These are phyloP conservation scores for Penicillium sp. DNA, from an alignment of 2,329 filamentous ascomycete species.

Conservation along the genomic window DNA sequence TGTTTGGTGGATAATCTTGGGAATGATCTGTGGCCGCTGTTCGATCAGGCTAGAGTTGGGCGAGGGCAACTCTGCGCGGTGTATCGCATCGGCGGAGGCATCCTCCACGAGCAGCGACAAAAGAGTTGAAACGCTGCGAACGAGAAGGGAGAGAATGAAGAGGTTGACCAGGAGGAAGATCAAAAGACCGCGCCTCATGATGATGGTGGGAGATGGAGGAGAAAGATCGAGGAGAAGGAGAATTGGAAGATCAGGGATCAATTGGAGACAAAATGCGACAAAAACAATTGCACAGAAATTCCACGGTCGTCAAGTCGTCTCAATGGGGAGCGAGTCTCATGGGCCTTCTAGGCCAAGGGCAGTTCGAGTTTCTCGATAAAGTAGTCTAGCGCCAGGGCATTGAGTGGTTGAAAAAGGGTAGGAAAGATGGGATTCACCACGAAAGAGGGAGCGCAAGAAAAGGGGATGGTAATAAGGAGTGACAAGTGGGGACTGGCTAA, in stretches of 20 bases:
- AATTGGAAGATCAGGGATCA: not conserved
- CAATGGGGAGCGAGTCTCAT: not conserved
- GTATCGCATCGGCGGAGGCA: constrained; percentile 62
- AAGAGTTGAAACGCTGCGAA: constrained; percentile 65
- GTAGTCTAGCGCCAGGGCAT: not conserved
- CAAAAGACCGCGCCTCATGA: constrained; percentile 56
- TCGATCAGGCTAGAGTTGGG: constrained; percentile 58
- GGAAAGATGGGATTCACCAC: not conserved
- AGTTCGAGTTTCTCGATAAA: not conserved
- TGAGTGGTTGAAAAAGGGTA: not conserved
- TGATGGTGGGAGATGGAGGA: constrained; percentile 21
- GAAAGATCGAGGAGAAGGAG: not conserved
- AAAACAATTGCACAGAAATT: not conserved
- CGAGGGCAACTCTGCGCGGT: constrained; percentile 59
- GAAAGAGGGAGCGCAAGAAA: not conserved
- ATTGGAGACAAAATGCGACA: not conserved
- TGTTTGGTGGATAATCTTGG: constrained; percentile 73
- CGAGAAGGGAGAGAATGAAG: constrained; percentile 57
- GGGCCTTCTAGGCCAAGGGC: not conserved
- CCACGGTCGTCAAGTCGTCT: not conserved
- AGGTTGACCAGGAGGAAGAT: constrained; percentile 63
- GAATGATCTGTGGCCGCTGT: constrained; percentile 58
- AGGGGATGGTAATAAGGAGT: constrained; percentile 6
- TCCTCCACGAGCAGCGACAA: constrained; percentile 65
- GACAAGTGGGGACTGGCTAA: not conserved